Evolutionary conservation across 192 early-diverging fungal species (phyloP), one percentile per base, ranked within the genome.

Genomic region (Jimgerdemannia lactiflua): DNA sequence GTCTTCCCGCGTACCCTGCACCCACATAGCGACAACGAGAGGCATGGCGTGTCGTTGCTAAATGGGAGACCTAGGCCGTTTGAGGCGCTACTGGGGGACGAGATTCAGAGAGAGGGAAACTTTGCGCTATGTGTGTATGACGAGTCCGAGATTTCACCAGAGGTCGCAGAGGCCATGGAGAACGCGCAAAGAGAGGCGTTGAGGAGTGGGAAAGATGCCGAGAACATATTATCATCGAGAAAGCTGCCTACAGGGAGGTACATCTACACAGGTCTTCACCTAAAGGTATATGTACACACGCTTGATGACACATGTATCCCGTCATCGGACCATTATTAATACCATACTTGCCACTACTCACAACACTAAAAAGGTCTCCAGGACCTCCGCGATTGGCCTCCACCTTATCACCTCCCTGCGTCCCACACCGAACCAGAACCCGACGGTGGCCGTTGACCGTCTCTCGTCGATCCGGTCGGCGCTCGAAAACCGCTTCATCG

Each of bases 81-180:
- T 59, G 49, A 59, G 49, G 49, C 65, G 65, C 63, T 64, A 4
- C 20, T 66, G 8, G 72, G 72, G 4, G 64, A 73, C 67, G 72
- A 73, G 63, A 73, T 73, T 17, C 42, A 20, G 19, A n/a, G 63
- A 3, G 65, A 73, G 42, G 72, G 72, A 66, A 65, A 42, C 3
- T 73, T 73, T 54, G n/a, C 43, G 4, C 64, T 73, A 4, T 73
- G 72, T 41, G 20, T 64, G 19, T 73, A 73, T 17, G 72, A 73
- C 54, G 49, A 59, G 49, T 59, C 49, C 49, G 49, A 14, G 8
- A 59, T 59, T 14, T 59, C 14, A 59, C 49, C 49, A 6, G 49
- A 59, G 14, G 49, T 59, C 49, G 49, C 49, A 10, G 49, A 59
- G 49, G 49, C 49, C 6, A 59, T 59, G 49, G 49, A 59, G 49